Base-by-base conservation (phyloP, 305 asterid genomes). In the Fraxinus dipetala region DNA sequence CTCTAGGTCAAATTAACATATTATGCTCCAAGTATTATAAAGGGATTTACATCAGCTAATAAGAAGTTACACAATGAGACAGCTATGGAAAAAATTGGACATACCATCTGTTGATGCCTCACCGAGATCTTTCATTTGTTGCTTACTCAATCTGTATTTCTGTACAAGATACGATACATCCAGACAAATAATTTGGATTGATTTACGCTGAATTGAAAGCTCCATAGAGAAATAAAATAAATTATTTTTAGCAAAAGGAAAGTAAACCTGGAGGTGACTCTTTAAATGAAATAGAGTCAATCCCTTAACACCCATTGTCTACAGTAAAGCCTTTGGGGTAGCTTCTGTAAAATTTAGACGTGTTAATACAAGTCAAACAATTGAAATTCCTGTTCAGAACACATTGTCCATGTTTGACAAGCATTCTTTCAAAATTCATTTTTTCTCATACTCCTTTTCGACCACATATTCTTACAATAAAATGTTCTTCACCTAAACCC, bases 261-360 rank as follows among this genome's bases (percentile, higher is more conserved):
- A 77, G 61, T 13, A 86, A 79, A 94, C 98, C 96, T 94, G 98
- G 83, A 94, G 97, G 90, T 94, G 98, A 76, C 94, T 89, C 93
- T 94, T 94, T 83, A 94, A 85, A 83, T 94, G 98, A 85, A 90
- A 94, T 34, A 94, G 93, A 5, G 98, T 92, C 85, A 94, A 84
- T 34, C 98, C 98, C 87, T 94, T 92, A 56, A 92, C 98, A 80
- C 98, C 95, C 98, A 94, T 94, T 34, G 96, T 89, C 61, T 96
- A 90, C 93, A 93, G 79, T 73, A 94, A 87, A 40, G 97, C 94
- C 88, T 94, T 94, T 20, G 98, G 31, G 31, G 98, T 94, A 59
- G 98, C 98, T 88, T 94, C 97, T 94, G 94, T 85, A 77, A 80
- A 82, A 35, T 28, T 77, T 20, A 77, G 48, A 31, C 43, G 35